These are phyloP conservation scores for Saturnispora halmiae DNA, from an alignment of 805 yeast species.

Conservation along the genomic window DNA sequence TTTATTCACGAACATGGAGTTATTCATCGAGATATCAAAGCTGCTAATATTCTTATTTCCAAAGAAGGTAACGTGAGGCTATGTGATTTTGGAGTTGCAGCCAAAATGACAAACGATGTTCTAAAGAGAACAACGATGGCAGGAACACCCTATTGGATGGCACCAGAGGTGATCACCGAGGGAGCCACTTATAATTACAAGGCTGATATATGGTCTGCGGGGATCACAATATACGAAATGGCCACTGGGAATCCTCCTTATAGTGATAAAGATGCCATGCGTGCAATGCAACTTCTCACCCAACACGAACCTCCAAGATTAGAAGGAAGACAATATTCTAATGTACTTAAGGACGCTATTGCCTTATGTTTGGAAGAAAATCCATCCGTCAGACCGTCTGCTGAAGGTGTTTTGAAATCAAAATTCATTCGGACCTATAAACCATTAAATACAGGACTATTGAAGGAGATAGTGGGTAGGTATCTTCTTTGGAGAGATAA, in stretches of 20 bases:
- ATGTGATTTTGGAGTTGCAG: slow-evolving; percentile 98
- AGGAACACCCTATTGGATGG: slow-evolving; percentile 98
- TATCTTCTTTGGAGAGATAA: slow-evolving; percentile 72
- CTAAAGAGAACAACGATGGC: slow-evolving; percentile 90
- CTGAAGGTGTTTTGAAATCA: slow-evolving; percentile 73
- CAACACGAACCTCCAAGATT: slow-evolving; percentile 90
- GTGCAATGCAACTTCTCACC: slow-evolving; percentile 91
- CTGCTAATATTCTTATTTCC: slow-evolving; percentile 80
- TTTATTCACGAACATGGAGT: slow-evolving; percentile 84
- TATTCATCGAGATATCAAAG: slow-evolving; percentile 92
- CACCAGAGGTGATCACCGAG: slow-evolving; percentile 94
- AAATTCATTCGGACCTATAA: slow-evolving; percentile 61
- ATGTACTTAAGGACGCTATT: slow-evolving; percentile 72
- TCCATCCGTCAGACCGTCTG: slow-evolving; percentile 78
- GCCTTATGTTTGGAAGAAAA: slow-evolving; percentile 91
- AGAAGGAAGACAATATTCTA: slow-evolving; percentile 79
- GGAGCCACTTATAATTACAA: slow-evolving; percentile 79
- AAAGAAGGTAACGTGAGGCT: slow-evolving; percentile 85
- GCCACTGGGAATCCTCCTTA: slow-evolving; percentile 98
- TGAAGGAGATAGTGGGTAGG: slow-evolving; percentile 68
- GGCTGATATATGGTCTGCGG: slow-evolving; percentile 97
- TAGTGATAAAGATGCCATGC: slow-evolving; percentile 85
- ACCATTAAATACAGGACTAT: slow-evolving; percentile 45
- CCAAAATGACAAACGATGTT: slow-evolving; percentile 68
- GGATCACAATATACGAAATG: slow-evolving; percentile 87